phyloP scores from a whole-genome alignment of 768 basidiomycete genomes.

The Serendipita indica region DNA sequence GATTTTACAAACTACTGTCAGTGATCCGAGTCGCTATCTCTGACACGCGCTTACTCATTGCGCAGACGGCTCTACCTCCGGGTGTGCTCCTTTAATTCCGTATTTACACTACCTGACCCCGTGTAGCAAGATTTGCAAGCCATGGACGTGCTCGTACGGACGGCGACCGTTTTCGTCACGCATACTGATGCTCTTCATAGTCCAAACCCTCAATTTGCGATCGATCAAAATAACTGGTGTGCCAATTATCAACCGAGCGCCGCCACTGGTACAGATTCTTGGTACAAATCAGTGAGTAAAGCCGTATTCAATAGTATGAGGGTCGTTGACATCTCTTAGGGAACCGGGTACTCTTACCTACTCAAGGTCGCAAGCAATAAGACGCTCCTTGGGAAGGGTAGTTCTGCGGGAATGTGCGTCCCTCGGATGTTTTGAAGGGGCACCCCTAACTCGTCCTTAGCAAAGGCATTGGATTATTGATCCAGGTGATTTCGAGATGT shows the following conservation, averaged over 20 bases:
- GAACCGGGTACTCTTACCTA: slow-evolving; percentile 1
- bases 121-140: slow-evolving; percentile 10
- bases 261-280: not conserved
- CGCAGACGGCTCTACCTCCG: not conserved
- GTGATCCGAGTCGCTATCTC: not conserved
- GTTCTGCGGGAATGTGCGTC: slow-evolving; percentile 8
- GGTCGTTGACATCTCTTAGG: no score
- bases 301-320: not conserved
- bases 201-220: slow-evolving; percentile 8
- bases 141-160: slow-evolving; percentile 9
- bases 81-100: not conserved
- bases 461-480: slow-evolving; percentile 6
- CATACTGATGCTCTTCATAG: not conserved
- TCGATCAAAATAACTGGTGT: slow-evolving; percentile 10
- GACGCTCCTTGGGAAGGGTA: slow-evolving; percentile 10
- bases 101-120: not conserved
- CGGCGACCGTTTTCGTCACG: not conserved
- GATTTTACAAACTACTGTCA: slow-evolving; percentile 7
- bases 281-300: no score
- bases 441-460: not conserved
- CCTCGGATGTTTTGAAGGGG: not conserved
- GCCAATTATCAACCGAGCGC: slow-evolving; percentile 4
- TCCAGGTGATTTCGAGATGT: not conserved
- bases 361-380: slow-evolving; percentile 10
- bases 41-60: not conserved